phyloP scores from a whole-genome alignment of 805 yeast genomes.

The Kazachstania viticola region DNA sequence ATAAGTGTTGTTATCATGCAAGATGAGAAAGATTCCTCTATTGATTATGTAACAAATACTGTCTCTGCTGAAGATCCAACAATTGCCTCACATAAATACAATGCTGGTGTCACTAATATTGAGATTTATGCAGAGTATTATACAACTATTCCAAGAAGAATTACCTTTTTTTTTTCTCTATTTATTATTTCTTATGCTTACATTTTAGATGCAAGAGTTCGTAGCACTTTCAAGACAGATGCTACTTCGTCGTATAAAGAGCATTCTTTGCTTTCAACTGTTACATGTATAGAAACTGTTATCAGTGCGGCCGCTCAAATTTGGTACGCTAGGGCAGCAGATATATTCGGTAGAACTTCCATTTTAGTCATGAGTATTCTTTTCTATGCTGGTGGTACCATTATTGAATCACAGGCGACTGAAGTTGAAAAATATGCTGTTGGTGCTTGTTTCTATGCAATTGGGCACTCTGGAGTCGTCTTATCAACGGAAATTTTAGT shows the following conservation, averaged over 20 bases:
- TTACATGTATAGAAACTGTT: conserved; percentile 42
- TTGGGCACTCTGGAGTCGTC: conserved; percentile 49
- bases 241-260: conserved; percentile 41
- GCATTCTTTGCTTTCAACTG: conserved; percentile 42
- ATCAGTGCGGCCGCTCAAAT: conserved; percentile 51
- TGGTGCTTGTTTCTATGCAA: conserved; percentile 37
- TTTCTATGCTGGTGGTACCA: conserved; percentile 42
- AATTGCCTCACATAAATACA: too few relatives aligned
- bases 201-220: conserved; percentile 42
- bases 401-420: conserved; percentile 43
- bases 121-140: conserved; percentile 46
- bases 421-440: conserved; percentile 41
- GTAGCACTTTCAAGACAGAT: conserved; percentile 33
- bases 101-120: conserved; percentile 41
- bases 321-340: conserved; percentile 43
- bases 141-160: conserved; percentile 45
- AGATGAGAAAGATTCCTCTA: too few relatives aligned
- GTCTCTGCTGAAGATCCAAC: too few relatives aligned
- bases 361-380: conserved; percentile 33
- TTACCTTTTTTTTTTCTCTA: conserved; percentile 35
- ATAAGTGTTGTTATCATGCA: too few relatives aligned
- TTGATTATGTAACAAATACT: too few relatives aligned
- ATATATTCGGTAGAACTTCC: conserved; percentile 45
- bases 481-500: conserved; percentile 43
- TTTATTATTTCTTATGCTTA: conserved; percentile 49